Evolutionary conservation across 768 basidiomycete species (phyloP).

Genomic region (Leccinum longicurvipes): DNA sequence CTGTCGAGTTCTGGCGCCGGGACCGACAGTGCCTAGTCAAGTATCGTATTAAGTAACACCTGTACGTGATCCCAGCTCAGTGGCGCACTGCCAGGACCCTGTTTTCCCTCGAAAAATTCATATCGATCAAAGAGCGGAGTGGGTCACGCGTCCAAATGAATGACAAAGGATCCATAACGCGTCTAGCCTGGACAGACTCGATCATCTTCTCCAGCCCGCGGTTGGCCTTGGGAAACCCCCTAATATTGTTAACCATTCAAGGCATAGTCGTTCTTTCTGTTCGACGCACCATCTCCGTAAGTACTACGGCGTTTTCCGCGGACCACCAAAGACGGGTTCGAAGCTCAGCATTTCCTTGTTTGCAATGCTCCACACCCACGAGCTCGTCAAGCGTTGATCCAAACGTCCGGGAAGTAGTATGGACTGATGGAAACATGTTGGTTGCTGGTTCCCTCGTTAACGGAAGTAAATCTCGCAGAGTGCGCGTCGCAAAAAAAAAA

Average conservation of each 20-base stretch:
- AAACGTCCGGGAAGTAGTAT: background rate
- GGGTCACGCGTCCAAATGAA: background rate
- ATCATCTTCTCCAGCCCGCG: background rate
- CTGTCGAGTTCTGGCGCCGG: background rate
- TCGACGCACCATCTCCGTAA: background rate
- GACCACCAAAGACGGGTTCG: conserved; percentile 7
- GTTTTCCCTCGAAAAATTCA: background rate
- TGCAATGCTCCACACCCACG: conserved; percentile 1
- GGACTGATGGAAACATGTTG: background rate
- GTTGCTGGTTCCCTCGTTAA: conserved; percentile 6
- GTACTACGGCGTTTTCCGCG: background rate
- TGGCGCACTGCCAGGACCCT: background rate
- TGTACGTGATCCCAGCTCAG: background rate
- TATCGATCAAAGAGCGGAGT: background rate
- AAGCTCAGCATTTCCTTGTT: conserved; percentile 6
- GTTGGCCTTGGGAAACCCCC: background rate
- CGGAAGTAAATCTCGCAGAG: background rate
- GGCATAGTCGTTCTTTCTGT: background rate
- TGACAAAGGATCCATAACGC: background rate
- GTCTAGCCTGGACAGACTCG: background rate
- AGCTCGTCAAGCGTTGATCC: conserved; percentile 8
- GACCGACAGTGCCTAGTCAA: background rate
- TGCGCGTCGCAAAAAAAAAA: conserved; percentile 1
- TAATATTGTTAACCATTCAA: background rate
- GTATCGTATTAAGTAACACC: background rate